Percentiles rank a stretch among this genome's conserved stretches.
These are phyloP conservation scores for Diplosphaera chodatii DNA, from an alignment of 139 green algal genomes.

Conservation along the genomic window DNA sequence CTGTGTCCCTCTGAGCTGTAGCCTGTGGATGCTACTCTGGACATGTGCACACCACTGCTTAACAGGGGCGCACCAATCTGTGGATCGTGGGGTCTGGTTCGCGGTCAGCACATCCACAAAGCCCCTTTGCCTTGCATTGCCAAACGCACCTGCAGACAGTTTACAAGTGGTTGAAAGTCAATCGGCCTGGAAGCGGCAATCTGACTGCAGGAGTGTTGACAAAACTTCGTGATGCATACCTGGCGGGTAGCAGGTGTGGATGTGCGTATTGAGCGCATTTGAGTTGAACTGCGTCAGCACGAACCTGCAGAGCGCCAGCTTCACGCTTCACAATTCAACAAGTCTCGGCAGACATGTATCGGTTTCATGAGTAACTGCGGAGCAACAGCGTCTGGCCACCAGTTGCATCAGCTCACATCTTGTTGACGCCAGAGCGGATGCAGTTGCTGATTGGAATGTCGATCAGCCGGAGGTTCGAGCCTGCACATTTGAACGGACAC, in stretches of 20 bases:
- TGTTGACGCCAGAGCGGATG: conserved; percentile 50
- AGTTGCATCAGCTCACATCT: conserved; percentile 29
- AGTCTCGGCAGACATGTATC: neutral
- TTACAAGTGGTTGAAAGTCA: too few relatives aligned
- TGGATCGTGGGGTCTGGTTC: conserved; percentile 34
- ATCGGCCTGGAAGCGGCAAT: too few relatives aligned
- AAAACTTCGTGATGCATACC: too few relatives aligned
- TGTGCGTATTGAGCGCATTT: conserved; percentile 46
- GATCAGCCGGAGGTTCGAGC: conserved; percentile 34
- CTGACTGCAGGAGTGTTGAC: too few relatives aligned
- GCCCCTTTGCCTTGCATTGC: conserved; percentile 16
- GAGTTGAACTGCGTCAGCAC: conserved; percentile 58
- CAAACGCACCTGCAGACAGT: conserved; percentile 37
- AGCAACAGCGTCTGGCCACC: neutral
- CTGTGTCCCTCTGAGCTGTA: too few relatives aligned
- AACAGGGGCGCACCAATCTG: conserved; percentile 20
- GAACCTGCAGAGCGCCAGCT: conserved; percentile 26
- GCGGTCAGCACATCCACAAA: conserved; percentile 52
- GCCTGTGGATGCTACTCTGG: too few relatives aligned
- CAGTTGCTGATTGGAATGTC: conserved; percentile 56
- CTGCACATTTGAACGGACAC: conserved; percentile 4
- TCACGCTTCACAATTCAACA: neutral
- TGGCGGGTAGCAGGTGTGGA: conserved; percentile 39
- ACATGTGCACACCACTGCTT: too few relatives aligned
- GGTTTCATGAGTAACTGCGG: too few relatives aligned